These are phyloP conservation scores for Penicillium soppii DNA, from an alignment of 495 filamentous ascomycete species.

Conservation along the genomic window DNA sequence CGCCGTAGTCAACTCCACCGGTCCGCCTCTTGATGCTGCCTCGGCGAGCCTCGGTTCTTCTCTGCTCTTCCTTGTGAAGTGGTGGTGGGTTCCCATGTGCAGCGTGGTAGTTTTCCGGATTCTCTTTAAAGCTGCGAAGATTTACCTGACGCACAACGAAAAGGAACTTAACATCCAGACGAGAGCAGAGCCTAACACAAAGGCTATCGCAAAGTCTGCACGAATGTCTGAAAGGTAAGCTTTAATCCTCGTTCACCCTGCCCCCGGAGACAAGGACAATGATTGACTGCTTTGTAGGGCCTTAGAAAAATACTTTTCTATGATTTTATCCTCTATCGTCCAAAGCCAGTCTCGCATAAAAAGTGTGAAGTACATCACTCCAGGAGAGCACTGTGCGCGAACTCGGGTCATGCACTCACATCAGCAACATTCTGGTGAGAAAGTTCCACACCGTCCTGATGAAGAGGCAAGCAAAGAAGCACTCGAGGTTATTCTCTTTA, in stretches of 20 bases:
- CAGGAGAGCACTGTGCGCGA: too few species aligned
- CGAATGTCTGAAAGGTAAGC: constrained; percentile 4
- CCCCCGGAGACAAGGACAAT: too few species aligned
- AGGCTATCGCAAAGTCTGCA: constrained; percentile 2
- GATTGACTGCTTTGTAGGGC: too few species aligned
- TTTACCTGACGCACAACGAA: constrained; percentile 1
- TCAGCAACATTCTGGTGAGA: too few species aligned
- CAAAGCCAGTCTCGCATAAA: too few species aligned
- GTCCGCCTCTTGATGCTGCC: constrained; percentile 1
- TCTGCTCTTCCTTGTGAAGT: constrained; percentile 1
- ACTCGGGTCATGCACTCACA: too few species aligned
- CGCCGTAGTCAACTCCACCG: constrained; percentile 2
- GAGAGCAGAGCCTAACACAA: constrained; percentile 2
- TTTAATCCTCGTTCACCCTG: not conserved
- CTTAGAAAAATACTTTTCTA: too few species aligned
- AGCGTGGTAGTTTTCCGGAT: constrained; percentile 3
- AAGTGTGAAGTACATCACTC: too few species aligned
- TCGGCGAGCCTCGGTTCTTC: not conserved
- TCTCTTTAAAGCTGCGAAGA: constrained; percentile 4
- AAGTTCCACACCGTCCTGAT: too few species aligned
- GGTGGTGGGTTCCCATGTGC: constrained; percentile 5
- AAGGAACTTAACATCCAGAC: constrained; percentile 6
- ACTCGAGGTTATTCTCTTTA: too few species aligned
- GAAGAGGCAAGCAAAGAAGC: too few species aligned
- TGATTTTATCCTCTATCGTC: too few species aligned